phyloP scores from a whole-genome alignment of 495 filamentous ascomycete species.

The Thermothielavioides terrestris region DNA sequence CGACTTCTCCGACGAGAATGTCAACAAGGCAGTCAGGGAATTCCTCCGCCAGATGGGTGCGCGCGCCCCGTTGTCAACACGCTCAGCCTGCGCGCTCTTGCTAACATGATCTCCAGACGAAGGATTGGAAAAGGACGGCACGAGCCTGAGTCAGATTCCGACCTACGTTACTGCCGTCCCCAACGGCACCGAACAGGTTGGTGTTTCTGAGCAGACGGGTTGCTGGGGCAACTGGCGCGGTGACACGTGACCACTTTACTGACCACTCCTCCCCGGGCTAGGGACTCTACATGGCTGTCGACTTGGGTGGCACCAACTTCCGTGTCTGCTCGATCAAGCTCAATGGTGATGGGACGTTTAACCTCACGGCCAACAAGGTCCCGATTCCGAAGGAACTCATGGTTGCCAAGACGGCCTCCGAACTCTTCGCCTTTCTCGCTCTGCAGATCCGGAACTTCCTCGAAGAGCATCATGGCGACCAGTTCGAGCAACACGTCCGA shows the following conservation, averaged over 20 bases:
- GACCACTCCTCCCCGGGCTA: slow-evolving; percentile 25
- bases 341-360: slow-evolving; percentile 87
- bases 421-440: slow-evolving; percentile 88
- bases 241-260: neutral
- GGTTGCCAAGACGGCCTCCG: slow-evolving; percentile 75
- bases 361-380: slow-evolving; percentile 82
- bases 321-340: slow-evolving; percentile 90
- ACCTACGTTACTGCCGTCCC: slow-evolving; percentile 93
- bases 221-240: too few relatives aligned
- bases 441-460: slow-evolving; percentile 86
- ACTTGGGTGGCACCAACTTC: slow-evolving; percentile 96
- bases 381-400: slow-evolving; percentile 84
- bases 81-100: neutral
- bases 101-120: slow-evolving; percentile 43
- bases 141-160: slow-evolving; percentile 87
- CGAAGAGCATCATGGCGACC: slow-evolving; percentile 76
- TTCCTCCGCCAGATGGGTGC: slow-evolving; percentile 77
- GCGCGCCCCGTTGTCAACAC: slow-evolving; percentile 21
- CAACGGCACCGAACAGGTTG: slow-evolving; percentile 91
- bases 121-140: slow-evolving; percentile 69
- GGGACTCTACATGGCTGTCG: slow-evolving; percentile 93
- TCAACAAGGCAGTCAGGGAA: slow-evolving; percentile 70
- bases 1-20: slow-evolving; percentile 70
- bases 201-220: neutral
- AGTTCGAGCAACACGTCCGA: slow-evolving; percentile 63